Conservation (phyloP, 257 asterid genomes). For the Apocynum venetum region DNA sequence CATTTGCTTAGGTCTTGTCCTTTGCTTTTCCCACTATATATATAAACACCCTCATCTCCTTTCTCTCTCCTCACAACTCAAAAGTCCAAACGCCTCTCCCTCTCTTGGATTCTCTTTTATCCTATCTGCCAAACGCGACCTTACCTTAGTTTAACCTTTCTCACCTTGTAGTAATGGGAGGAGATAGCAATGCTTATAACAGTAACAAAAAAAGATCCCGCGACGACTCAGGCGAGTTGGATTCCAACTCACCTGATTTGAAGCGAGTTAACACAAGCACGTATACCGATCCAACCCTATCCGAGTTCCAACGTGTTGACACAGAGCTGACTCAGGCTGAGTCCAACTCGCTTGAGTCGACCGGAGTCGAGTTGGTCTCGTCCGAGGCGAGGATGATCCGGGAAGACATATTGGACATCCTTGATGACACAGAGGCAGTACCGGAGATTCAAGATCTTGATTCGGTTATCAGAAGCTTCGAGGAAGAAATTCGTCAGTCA, state of each 20-base stretch:
- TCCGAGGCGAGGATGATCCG: conserved; percentile 14
- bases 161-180: conserved; percentile 14
- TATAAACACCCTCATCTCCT: conserved; percentile 4
- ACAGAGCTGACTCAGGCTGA: neutral
- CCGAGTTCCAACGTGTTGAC: neutral
- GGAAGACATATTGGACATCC: conserved; percentile 33
- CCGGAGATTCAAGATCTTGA: conserved; percentile 38
- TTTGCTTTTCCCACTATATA: conserved; percentile 16
- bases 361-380: conserved; percentile 10
- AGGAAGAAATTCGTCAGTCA: conserved; percentile 38
- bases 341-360: neutral
- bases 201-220: conserved; percentile 27
- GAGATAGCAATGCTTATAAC: conserved; percentile 5
- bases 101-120: neutral
- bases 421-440: conserved; percentile 29
- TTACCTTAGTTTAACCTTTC: neutral
- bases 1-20: conserved; percentile 3
- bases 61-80: conserved; percentile 14
- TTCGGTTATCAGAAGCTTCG: conserved; percentile 42
- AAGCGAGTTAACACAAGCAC: conserved; percentile 13
- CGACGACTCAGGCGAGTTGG: conserved; percentile 21
- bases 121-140: conserved; percentile 15
- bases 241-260: conserved; percentile 2
- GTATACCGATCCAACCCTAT: neutral
- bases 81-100: neutral